Evolutionary conservation across 441 rosid species (phyloP).

Genomic region (Arabidopsis hybrid): DNA sequence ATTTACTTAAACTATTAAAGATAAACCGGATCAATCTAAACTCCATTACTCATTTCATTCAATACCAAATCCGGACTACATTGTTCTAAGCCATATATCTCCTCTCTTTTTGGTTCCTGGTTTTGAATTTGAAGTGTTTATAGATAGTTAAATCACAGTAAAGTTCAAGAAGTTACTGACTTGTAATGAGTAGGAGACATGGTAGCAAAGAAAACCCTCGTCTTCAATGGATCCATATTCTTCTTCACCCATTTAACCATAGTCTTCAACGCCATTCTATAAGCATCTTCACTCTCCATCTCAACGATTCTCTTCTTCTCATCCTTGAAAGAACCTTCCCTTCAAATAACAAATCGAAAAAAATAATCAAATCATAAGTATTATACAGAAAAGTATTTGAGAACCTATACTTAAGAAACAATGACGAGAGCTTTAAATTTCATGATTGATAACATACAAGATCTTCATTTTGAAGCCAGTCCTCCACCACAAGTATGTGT

Average conservation of each 20-base stretch:
- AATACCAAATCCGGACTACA: not conserved
- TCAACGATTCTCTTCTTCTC: conserved; percentile 66
- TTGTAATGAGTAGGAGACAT: conserved; percentile 89
- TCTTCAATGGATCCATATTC: conserved; percentile 73
- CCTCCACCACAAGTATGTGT: conserved; percentile 98
- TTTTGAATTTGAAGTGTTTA: not conserved
- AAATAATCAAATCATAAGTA: conserved; percentile 47
- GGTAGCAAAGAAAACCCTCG: conserved; percentile 88
- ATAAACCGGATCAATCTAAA: not conserved
- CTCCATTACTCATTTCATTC: not conserved
- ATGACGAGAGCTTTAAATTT: not conserved
- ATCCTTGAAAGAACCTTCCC: conserved; percentile 86
- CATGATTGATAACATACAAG: conserved; percentile 49
- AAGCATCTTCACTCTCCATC: conserved; percentile 78
- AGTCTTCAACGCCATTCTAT: conserved; percentile 81
- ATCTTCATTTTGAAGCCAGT: conserved; percentile 82
- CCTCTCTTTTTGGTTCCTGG: not conserved
- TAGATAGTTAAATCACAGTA: not conserved
- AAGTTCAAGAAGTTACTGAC: conserved; percentile 47
- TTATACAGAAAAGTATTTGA: not conserved
- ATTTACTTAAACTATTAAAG: not conserved
- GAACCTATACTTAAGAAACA: not conserved
- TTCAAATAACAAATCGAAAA: conserved; percentile 29
- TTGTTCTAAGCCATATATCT: not conserved
- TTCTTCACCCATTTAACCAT: conserved; percentile 80